Evolutionary conservation across 345 rosid species (phyloP).

Genomic region (Sapria himalayana): DNA sequence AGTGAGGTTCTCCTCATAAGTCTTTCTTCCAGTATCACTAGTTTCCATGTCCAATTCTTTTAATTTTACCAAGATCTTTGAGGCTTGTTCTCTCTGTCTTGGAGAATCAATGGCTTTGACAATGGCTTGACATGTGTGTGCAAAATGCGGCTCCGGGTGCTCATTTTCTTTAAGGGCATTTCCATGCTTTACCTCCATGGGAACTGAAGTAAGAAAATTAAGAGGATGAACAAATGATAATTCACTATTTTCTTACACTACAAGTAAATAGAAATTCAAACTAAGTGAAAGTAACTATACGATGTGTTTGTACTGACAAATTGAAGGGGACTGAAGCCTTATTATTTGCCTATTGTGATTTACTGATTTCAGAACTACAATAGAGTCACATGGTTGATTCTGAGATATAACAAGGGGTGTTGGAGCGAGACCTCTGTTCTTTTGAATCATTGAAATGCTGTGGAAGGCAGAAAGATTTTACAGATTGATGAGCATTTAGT

Average conservation of each 20-base stretch:
- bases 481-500: conserved; percentile 45
- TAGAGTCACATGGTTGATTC: conserved; percentile 34
- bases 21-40: conserved; percentile 30
- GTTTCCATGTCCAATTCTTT: conserved; percentile 45
- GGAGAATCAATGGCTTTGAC: conserved; percentile 66
- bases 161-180: conserved; percentile 54
- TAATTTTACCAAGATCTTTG: conserved; percentile 36
- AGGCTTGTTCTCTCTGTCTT: conserved; percentile 51
- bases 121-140: conserved; percentile 64
- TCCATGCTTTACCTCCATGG: conserved; percentile 26
- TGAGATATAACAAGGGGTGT: conserved; percentile 55
- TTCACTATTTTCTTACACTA: background rate
- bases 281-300: background rate
- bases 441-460: conserved; percentile 52
- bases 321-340: conserved; percentile 24
- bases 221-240: background rate
- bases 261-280: background rate
- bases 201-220: conserved; percentile 12
- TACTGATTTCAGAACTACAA: conserved; percentile 28
- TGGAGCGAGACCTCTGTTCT: conserved; percentile 58
- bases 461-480: conserved; percentile 68
- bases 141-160: conserved; percentile 27
- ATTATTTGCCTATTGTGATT: conserved; percentile 40
- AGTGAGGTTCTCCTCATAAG: conserved; percentile 35
- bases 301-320: conserved; percentile 24